Conservation (phyloP, 129 eudicot genomes). For the Saposhnikovia divaricata region DNA sequence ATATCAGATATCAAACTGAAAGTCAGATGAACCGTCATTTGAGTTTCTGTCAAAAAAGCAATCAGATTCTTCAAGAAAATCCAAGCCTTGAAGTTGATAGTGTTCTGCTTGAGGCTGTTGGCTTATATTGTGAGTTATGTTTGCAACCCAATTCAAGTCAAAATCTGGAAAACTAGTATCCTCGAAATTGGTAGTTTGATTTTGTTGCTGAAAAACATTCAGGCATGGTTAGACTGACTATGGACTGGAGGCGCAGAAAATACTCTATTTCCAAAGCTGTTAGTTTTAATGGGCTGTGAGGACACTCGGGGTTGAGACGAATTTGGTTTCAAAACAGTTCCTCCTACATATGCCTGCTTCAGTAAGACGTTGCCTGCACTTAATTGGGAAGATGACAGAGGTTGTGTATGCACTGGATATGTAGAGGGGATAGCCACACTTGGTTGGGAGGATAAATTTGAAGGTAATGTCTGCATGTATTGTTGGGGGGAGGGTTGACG, state of each 20-base stretch:
- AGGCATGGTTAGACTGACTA: constrained; percentile 18
- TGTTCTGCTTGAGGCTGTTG: constrained; percentile 27
- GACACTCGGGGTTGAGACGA: constrained; percentile 11
- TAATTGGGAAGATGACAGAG: constrained; percentile 21
- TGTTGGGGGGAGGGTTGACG: constrained; percentile 1
- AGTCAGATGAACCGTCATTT: neutral
- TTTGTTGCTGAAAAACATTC: neutral
- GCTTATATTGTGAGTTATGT: constrained; percentile 15
- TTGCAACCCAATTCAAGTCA: constrained; percentile 15
- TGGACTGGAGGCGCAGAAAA: constrained; percentile 14
- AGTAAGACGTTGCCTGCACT: constrained; percentile 1
- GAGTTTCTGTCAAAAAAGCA: neutral
- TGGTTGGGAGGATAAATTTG: constrained; percentile 2
- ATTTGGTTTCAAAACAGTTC: constrained; percentile 13
- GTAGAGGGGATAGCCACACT: neutral
- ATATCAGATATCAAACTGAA: neutral
- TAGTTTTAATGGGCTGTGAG: constrained; percentile 11
- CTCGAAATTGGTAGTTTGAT: constrained; percentile 17
- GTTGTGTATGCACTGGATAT: neutral
- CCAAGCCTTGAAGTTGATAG: constrained; percentile 13
- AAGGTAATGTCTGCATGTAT: neutral
- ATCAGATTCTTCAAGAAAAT: constrained; percentile 16
- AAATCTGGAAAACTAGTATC: constrained; percentile 19
- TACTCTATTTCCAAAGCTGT: constrained; percentile 2
- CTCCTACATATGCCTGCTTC: constrained; percentile 13